Conservation (phyloP, 306 rosid genomes). For the Mucuna pruriens region DNA sequence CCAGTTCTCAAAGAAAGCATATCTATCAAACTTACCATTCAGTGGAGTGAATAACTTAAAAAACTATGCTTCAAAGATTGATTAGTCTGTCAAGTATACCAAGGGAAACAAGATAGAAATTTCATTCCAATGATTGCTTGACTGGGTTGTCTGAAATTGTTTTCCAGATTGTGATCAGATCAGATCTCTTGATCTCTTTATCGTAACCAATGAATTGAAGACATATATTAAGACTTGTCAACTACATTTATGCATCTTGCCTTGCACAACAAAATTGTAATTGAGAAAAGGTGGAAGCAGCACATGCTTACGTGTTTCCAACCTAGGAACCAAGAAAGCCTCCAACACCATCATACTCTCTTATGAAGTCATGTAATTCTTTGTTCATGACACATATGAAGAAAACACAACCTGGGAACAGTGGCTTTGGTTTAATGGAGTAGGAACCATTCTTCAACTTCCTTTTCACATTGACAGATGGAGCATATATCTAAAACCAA, state of each 20-base stretch:
- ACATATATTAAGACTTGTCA: neutral
- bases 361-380: constrained; percentile 77
- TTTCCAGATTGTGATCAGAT: neutral
- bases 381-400: constrained; percentile 73
- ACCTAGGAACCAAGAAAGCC: too few species aligned
- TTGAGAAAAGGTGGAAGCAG: too few species aligned
- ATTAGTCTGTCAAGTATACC: neutral
- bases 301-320: too few species aligned
- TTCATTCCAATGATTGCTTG: constrained; percentile 3
- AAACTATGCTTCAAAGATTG: neutral
- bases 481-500: constrained; percentile 71
- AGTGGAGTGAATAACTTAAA: neutral
- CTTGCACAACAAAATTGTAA: neutral
- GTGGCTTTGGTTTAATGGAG: constrained; percentile 65
- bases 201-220: neutral
- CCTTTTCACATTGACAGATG: constrained; percentile 66
- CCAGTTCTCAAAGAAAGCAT: neutral
- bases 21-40: neutral
- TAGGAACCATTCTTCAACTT: constrained; percentile 66
- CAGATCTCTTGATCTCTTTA: too few species aligned
- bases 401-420: constrained; percentile 80
- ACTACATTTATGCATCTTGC: neutral
- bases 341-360: constrained; percentile 49
- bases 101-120: constrained; percentile 20
- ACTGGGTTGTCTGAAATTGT: constrained; percentile 10